Percentiles rank a stretch among this genome's conserved stretches.
Evolutionary conservation across 768 basidiomycete genomes (phyloP).

Genomic region (Boletus rufocinnamomeus): DNA sequence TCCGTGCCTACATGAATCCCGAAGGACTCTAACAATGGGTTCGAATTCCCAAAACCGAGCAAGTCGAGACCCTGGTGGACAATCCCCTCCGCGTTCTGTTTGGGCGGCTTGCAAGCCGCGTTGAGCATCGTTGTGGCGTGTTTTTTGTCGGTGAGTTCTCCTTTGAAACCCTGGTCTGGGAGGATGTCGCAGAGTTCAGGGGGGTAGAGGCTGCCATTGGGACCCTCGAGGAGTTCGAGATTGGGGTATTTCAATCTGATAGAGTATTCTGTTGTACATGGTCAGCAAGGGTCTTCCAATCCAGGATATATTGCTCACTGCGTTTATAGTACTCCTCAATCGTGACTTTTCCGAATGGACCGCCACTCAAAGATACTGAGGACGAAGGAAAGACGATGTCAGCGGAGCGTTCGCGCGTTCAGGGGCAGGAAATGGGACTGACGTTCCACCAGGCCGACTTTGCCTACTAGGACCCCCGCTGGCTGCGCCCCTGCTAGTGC

Average conservation of each 20-base stretch:
- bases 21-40: constrained; percentile 41
- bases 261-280: constrained; percentile 38
- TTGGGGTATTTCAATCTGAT: constrained; percentile 38
- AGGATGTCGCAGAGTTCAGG: constrained; percentile 52
- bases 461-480: constrained; percentile 2
- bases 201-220: constrained; percentile 41
- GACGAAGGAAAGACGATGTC: neutral
- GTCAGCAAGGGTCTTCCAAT: neutral
- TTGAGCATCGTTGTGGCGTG: constrained; percentile 52
- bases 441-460: constrained; percentile 23
- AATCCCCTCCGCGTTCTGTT: constrained; percentile 47
- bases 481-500: constrained; percentile 18
- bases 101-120: constrained; percentile 48
- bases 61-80: constrained; percentile 41
- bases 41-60: constrained; percentile 42
- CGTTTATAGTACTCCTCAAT: constrained; percentile 47
- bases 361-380: constrained; percentile 38
- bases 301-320: constrained; percentile 33
- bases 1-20: constrained; percentile 46
- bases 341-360: constrained; percentile 37
- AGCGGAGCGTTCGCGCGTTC: neutral
- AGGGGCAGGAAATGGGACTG: constrained; percentile 4
- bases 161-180: constrained; percentile 41
- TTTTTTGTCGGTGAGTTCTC: constrained; percentile 46
- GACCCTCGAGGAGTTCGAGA: constrained; percentile 43